Evolutionary conservation across 2,329 filamentous ascomycete species (phyloP).

Genomic region (Calonectria crousiana): DNA sequence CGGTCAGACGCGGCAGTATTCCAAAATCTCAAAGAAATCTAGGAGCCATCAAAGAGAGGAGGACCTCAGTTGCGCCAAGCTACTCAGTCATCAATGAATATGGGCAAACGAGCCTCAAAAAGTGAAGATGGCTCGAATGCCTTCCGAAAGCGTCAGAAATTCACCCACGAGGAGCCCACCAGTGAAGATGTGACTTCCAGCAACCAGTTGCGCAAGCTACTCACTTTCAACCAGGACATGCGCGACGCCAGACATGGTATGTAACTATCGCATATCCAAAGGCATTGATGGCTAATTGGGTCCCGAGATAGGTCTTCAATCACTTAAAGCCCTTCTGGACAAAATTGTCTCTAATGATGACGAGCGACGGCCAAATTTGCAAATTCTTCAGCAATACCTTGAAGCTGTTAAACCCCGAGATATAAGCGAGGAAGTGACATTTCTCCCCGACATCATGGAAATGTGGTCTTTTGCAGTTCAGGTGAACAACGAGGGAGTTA

Average conservation of each 20-base stretch:
- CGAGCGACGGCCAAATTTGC: conserved; percentile 56
- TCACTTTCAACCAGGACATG: conserved; percentile 79
- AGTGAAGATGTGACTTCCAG: conserved; percentile 72
- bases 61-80: conserved; percentile 35
- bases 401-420: conserved; percentile 64
- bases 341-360: conserved; percentile 65
- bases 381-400: conserved; percentile 78
- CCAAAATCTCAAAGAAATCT: conserved; percentile 49
- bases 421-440: conserved; percentile 64
- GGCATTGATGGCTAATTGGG: background rate
- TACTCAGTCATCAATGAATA: conserved; percentile 42
- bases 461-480: conserved; percentile 88
- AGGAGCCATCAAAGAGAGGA: conserved; percentile 15
- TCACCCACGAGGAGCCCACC: conserved; percentile 68
- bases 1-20: conserved; percentile 52
- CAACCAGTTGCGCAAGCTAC: conserved; percentile 75
- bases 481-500: conserved; percentile 82
- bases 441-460: conserved; percentile 84
- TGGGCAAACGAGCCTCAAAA: conserved; percentile 60
- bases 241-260: conserved; percentile 74
- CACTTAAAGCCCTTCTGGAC: conserved; percentile 80
- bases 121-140: conserved; percentile 55
- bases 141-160: conserved; percentile 66
- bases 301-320: conserved; percentile 67
- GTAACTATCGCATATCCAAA: conserved; percentile 27